Percentiles rank a stretch among this genome's conserved stretches.
Conservation (phyloP, 306 rosid genomes). For the Prunus dulcis region DNA sequence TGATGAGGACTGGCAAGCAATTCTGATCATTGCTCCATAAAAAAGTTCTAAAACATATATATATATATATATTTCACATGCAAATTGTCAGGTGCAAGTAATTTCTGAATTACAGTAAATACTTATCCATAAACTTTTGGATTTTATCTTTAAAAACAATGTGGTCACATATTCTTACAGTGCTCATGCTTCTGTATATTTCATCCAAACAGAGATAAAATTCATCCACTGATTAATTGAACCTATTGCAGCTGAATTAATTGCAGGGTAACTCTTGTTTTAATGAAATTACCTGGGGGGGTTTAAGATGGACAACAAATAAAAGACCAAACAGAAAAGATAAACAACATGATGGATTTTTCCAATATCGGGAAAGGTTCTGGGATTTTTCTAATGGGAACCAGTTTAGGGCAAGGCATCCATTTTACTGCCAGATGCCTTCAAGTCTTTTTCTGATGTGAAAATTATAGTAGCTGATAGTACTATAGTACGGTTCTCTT, state of each 20-base stretch:
- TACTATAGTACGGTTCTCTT: neutral
- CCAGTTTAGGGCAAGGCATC: slow-evolving; percentile 1
- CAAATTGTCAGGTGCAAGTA: neutral
- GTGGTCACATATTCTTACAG: neutral
- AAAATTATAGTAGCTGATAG: neutral
- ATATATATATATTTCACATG: neutral
- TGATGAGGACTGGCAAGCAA: neutral
- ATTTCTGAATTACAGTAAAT: neutral
- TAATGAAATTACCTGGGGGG: neutral
- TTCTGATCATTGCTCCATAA: no score
- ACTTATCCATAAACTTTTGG: neutral
- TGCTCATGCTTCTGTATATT: neutral
- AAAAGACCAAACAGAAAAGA: neutral
- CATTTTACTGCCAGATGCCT: neutral
- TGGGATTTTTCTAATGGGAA: neutral
- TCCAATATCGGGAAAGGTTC: neutral
- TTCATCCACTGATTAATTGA: neutral
- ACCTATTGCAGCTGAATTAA: neutral
- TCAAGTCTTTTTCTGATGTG: neutral
- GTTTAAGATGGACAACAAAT: neutral
- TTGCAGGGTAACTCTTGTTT: neutral
- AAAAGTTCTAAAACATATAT: neutral
- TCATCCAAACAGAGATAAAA: neutral
- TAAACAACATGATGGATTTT: neutral
- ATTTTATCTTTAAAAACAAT: neutral